Evolutionary conservation across 2,329 filamentous ascomycete species (phyloP).

Genomic region (Pseudocercospora fuligena): DNA sequence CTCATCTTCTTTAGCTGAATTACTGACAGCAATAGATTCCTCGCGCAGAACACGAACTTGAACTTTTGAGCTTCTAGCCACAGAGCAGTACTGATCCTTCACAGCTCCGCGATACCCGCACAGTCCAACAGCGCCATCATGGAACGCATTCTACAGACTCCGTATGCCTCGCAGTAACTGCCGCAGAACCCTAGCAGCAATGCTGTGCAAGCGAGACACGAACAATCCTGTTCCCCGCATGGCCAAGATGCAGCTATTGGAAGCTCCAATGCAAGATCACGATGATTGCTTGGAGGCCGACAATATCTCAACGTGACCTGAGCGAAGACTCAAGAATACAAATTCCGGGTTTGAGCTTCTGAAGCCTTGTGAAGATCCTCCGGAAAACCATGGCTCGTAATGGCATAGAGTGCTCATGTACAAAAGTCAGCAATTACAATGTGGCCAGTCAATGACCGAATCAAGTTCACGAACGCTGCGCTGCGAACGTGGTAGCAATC

Average conservation of each 20-base stretch:
- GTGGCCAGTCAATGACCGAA: no score
- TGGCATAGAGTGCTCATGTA: no score
- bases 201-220: not conserved
- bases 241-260: not conserved
- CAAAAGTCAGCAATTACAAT: no score
- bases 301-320: not conserved
- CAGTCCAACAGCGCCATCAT: not conserved
- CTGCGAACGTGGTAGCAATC: no score
- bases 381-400: no score
- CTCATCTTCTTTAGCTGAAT: no score
- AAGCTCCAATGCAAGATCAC: not conserved
- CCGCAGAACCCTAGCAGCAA: not conserved
- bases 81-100: no score
- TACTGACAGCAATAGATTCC: not conserved
- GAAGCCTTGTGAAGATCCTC: no score
- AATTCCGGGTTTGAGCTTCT: no score
- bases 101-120: not conserved
- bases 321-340: not conserved
- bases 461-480: no score
- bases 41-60: not conserved
- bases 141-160: not conserved
- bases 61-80: not conserved
- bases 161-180: not conserved
- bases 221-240: not conserved
- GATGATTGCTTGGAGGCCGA: not conserved